Percentiles rank a stretch among this genome's conserved stretches.
Conservation (phyloP, 306 rosid genomes). For the Mucuna pruriens region DNA sequence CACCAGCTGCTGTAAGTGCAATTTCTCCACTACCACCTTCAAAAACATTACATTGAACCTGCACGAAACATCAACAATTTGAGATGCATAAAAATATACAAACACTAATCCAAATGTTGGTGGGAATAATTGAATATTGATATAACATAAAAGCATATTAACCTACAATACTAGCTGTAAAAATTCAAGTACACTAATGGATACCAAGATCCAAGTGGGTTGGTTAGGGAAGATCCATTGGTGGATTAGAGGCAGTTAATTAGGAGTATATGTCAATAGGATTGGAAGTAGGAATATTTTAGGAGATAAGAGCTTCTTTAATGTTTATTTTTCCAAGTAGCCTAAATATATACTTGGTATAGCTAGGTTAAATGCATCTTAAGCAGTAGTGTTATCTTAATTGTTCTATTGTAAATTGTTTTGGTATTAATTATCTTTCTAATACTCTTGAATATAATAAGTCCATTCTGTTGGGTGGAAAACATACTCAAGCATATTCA, state of each 20-base stretch:
- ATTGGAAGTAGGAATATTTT: too few species aligned
- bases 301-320: too few species aligned
- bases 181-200: neutral
- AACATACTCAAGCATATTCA: too few species aligned
- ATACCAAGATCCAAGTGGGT: neutral
- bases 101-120: slow-evolving; percentile 4
- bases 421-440: too few species aligned
- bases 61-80: slow-evolving; percentile 41
- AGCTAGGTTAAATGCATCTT: too few species aligned
- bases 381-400: too few species aligned
- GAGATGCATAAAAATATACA: slow-evolving; percentile 28
- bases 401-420: too few species aligned
- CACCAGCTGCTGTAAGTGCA: slow-evolving; percentile 88
- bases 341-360: too few species aligned
- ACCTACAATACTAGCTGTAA: slow-evolving; percentile 1
- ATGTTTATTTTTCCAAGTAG: too few species aligned
- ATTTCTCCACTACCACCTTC: slow-evolving; percentile 85
- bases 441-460: too few species aligned
- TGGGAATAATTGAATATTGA: slow-evolving; percentile 4
- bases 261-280: neutral
- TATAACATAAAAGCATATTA: slow-evolving; percentile 4
- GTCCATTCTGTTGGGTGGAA: too few species aligned
- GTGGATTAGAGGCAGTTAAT: neutral
- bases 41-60: slow-evolving; percentile 90
- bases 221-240: neutral